Base-by-base conservation (phyloP, 768 basidiomycete species). In the Lactarius trivialis region DNA sequence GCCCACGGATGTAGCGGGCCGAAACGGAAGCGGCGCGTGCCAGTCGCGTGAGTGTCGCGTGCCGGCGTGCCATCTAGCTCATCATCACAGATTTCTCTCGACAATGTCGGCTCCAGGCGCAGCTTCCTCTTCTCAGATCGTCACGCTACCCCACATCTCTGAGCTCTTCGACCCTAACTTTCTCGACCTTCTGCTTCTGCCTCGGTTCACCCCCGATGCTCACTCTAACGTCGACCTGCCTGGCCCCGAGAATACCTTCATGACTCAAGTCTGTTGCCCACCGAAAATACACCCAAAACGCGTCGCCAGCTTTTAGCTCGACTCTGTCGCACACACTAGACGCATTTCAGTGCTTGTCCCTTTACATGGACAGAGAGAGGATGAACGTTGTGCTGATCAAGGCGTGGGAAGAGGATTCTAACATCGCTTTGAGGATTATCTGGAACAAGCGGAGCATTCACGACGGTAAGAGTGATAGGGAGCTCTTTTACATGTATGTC, bases 361-460 rank as follows among this genome's bases (percentile, higher is more conserved):
- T 68, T 1, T 66, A 71, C 17, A 62, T 72, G 0, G 21, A 58
- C 2, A 67, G 68, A 2, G 19, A 32, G 0, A 51, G 63, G n/a
- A n/a, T 84, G 21, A 71, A 77, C 54, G 37, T 51, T 0, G 69
- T 76, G 51, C 77, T 89, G 1, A 67, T 70, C 0, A 73, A 77
- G 6, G 77, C 85, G 2, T 90, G 86, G 86, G 70, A 68, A 30
- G 81, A 84, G 61, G 82, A 88, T 67, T 74, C 85, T 0, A 64
- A 69, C 8, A 65, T 84, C n/a, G 86, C 87, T 0, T 76, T 89
- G 39, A 77, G 78, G 36, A 74, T 89, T 60, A 85, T 91, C 63
- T 89, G 86, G 84, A 82, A 84, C 60, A 68, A 80, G 52, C 72
- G 87, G 33, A 87, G 84, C 39, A 88, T 91, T 33, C 85, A 86